These are phyloP conservation scores for Salvia sclarea DNA, from an alignment of 305 asterid genomes.

Conservation along the genomic window DNA sequence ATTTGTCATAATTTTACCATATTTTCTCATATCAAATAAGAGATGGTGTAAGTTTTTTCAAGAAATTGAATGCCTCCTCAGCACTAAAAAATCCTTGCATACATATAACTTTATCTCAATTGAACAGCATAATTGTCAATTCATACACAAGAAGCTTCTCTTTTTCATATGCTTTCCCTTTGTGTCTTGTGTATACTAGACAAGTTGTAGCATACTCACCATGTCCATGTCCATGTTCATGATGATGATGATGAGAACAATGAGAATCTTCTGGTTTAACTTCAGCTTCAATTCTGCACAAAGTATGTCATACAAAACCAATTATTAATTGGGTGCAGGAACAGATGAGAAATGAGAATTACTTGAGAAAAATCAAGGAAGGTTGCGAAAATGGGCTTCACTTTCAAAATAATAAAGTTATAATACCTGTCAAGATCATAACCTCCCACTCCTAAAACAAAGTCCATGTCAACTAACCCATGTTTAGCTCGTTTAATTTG, in stretches of 20 bases:
- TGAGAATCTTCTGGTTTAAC: conserved; percentile 61
- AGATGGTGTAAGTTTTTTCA: too few species aligned
- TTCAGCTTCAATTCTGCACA: conserved; percentile 77
- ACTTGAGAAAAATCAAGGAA: neutral
- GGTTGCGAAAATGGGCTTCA: neutral
- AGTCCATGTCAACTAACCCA: conserved; percentile 92
- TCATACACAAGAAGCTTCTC: neutral
- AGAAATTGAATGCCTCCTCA: neutral
- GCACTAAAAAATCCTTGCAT: neutral
- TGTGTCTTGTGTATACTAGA: too few species aligned
- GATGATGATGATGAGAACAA: conserved; percentile 68
- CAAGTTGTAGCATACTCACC: conserved; percentile 43
- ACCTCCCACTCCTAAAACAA: conserved; percentile 93
- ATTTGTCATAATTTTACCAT: neutral
- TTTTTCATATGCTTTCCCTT: neutral
- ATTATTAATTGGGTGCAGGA: conserved; percentile 3
- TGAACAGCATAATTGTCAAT: neutral
- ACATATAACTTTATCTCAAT: neutral
- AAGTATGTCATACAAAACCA: conserved; percentile 19
- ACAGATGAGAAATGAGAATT: conserved; percentile 1
- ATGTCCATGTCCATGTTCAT: conserved; percentile 62
- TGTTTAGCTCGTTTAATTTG: conserved; percentile 67
- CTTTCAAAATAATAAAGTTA: neutral
- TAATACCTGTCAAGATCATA: conserved; percentile 92
- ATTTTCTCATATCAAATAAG: neutral